phyloP scores from a whole-genome alignment of 2,329 filamentous ascomycete genomes.

The Cladorrhinum sp. region DNA sequence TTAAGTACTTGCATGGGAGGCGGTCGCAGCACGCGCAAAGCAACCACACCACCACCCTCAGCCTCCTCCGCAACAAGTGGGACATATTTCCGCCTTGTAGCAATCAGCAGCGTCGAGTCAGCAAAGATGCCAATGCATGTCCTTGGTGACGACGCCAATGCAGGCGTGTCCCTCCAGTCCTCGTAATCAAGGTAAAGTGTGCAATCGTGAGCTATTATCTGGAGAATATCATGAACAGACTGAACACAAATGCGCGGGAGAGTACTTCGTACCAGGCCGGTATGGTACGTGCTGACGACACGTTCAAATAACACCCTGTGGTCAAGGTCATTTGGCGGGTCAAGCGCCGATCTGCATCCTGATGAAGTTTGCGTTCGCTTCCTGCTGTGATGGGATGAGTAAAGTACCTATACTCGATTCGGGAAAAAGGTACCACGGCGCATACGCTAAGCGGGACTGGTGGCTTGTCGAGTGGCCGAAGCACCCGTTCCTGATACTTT shows the following conservation, averaged over 20 bases:
- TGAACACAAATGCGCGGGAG: not conserved
- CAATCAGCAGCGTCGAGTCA: not conserved
- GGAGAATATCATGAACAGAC: not conserved
- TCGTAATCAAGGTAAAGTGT: not conserved
- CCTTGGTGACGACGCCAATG: not conserved
- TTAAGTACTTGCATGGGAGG: not conserved
- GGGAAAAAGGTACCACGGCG: not conserved
- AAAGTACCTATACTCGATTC: not conserved
- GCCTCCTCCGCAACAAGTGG: conserved; percentile 5
- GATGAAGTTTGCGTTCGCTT: conserved; percentile 9
- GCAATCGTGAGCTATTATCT: not conserved
- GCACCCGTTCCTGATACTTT: conserved; percentile 2
- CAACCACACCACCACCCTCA: not conserved
- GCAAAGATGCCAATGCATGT: not conserved
- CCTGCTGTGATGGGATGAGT: not conserved
- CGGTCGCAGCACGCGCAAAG: not conserved
- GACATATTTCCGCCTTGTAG: not conserved
- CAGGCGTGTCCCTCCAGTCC: not conserved
- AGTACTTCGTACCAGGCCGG: too few relatives aligned
- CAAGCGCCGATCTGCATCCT: conserved; percentile 1
- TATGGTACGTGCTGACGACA: not conserved
- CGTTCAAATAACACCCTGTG: not conserved
- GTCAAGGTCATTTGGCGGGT: not conserved
- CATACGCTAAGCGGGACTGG: not conserved
- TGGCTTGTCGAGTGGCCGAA: not conserved